phyloP scores from a whole-genome alignment of 768 basidiomycete species.

The Podaxis sp. region DNA sequence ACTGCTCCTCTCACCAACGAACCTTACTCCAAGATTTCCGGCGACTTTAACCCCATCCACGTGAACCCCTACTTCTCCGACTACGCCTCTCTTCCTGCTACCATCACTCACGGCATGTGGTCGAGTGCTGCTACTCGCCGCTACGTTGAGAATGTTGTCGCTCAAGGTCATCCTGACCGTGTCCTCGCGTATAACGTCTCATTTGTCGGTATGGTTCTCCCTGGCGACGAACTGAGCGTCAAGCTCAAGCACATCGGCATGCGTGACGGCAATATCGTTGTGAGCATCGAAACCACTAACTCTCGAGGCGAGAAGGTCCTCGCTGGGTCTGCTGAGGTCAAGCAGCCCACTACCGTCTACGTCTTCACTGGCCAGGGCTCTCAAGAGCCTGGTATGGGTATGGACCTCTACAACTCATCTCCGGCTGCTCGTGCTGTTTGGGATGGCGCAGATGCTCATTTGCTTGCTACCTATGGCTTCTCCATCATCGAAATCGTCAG shows the following conservation, averaged over 20 bases:
- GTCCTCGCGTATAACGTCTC: conserved; percentile 87
- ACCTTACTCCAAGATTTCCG: conserved; percentile 92
- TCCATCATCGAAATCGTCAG: conserved; percentile 99
- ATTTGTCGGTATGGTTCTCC: conserved; percentile 98
- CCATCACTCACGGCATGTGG: conserved; percentile 98
- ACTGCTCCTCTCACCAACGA: conserved; percentile 88
- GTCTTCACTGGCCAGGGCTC: conserved; percentile 99
- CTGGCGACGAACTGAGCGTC: conserved; percentile 81
- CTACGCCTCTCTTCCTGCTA: conserved; percentile 88
- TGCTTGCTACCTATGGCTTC: conserved; percentile 95
- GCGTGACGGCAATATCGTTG: conserved; percentile 90
- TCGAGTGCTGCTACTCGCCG: conserved; percentile 91
- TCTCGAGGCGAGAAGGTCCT: conserved; percentile 86
- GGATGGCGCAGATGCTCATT: conserved; percentile 93
- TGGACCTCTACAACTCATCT: conserved; percentile 93
- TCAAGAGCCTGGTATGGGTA: conserved; percentile 98
- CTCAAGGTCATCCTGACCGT: conserved; percentile 87
- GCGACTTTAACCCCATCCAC: conserved; percentile 99
- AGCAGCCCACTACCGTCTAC: conserved; percentile 88
- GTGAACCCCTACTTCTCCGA: conserved; percentile 98
- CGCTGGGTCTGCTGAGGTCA: conserved; percentile 88
- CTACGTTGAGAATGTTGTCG: conserved; percentile 90
- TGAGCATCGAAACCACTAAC: conserved; percentile 85
- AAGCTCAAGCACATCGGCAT: conserved; percentile 88
- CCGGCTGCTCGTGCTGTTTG: conserved; percentile 95